Evolutionary conservation across 257 asterid genomes (phyloP), one percentile per base, ranked within the genome.

Genomic region (Jaltomata sinuosa): DNA sequence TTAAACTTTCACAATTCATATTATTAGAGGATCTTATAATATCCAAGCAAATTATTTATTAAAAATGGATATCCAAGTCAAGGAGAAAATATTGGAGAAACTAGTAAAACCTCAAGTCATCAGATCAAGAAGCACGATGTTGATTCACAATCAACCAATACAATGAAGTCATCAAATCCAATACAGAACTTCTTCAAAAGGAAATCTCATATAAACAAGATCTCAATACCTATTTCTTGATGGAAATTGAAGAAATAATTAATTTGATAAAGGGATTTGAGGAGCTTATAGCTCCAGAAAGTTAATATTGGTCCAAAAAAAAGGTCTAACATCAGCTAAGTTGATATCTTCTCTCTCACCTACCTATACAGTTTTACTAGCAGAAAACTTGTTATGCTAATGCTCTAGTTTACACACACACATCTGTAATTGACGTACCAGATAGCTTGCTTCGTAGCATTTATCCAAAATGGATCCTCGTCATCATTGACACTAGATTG

Each of bases 401-500:
- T 36, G 50, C 36, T 76, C 27, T 27, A 47, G 62, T 16, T 76
- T 27, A 25, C 27, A 8, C 81, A 1, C 40, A 47, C 59, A 25
- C 32, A 47, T 16, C 68, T 72, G 78, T 18, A 82, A 76, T 49
- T 49, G 1, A 47, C 62, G 18, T 94, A 95, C 99, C 97, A 1
- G 40, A 90, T 64, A 83, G 87, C 85, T 40, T 92, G 89, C 86
- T 87, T 87, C 18, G 83, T 85, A 84, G 45, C 54, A 76, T 80
- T 85, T 64, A 89, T 83, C 96, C 92, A 89, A 85, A 87, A 92
- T 31, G 97, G 93, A 83, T 91, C 93, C 11, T 54, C 82, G 74
- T 86, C 93, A 45, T 88, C 88, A 57, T 85, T 85, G 88, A 84
- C 72, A 82, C 86, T 86, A 62, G 88, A 49, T 34, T 91, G 92